Conservation (phyloP, 1,139 yeast species). For the Petasospora rhodanensis region DNA sequence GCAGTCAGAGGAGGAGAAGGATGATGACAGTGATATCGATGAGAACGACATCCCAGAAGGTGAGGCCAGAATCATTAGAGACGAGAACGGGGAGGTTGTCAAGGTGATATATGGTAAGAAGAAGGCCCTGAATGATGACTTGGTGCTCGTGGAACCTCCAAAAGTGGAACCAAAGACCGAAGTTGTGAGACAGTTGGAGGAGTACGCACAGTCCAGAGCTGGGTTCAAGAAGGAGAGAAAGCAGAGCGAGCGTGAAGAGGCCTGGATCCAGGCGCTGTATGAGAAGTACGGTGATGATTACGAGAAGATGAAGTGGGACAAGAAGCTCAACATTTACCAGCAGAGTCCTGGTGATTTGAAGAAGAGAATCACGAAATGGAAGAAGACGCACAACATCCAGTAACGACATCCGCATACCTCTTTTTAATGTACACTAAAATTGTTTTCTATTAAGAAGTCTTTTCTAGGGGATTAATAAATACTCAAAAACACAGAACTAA, state of each 20-base stretch:
- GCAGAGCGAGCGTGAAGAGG: conserved; percentile 68
- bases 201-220: conserved; percentile 51
- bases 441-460: too few species aligned
- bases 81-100: conserved; percentile 65
- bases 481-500: too few species aligned
- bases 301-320: conserved; percentile 89
- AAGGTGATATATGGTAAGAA: conserved; percentile 68
- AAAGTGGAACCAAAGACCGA: conserved; percentile 35
- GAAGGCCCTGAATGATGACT: conserved; percentile 27
- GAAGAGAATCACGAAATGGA: conserved; percentile 66
- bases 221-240: conserved; percentile 46
- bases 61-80: conserved; percentile 77
- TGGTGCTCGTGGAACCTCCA: conserved; percentile 27
- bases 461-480: too few species aligned
- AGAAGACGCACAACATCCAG: conserved; percentile 37
- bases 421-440: too few species aligned
- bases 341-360: conserved; percentile 81
- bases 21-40: conserved; percentile 32
- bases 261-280: conserved; percentile 62
- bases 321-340: conserved; percentile 76
- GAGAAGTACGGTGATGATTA: conserved; percentile 85
- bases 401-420: neutral
- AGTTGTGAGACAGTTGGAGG: conserved; percentile 67
- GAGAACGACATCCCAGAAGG: conserved; percentile 61
- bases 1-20: conserved; percentile 13